These are phyloP conservation scores for Trichoderma citrinoviride DNA, from an alignment of 2,329 filamentous ascomycete species.

Conservation along the genomic window DNA sequence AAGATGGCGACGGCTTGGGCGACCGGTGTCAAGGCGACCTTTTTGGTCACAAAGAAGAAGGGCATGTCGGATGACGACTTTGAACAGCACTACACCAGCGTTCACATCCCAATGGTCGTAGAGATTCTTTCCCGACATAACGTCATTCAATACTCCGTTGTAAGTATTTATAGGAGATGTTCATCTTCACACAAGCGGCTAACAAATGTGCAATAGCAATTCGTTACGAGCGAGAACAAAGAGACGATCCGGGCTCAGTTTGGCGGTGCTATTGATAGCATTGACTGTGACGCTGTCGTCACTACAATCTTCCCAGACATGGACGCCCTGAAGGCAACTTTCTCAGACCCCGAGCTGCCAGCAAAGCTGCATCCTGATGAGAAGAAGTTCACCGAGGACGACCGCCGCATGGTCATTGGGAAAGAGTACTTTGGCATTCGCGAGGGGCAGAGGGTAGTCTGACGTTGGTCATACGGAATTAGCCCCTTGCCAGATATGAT, in stretches of 20 bases:
- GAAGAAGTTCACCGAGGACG: background rate
- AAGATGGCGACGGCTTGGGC: background rate
- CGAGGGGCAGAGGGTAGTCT: background rate
- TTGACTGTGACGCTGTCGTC: background rate
- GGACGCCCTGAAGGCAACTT: background rate
- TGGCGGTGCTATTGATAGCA: background rate
- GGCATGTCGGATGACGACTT: constrained; percentile 12
- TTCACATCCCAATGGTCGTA: background rate
- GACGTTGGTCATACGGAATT: background rate
- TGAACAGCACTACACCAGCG: background rate
- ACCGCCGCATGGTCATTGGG: background rate
- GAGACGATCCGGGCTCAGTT: background rate
- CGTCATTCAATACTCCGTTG: background rate
- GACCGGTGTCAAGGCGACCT: background rate
- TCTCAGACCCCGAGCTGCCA: background rate
- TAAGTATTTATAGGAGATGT: background rate
- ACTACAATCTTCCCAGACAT: background rate
- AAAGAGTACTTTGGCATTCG: background rate
- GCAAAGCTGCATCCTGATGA: background rate
- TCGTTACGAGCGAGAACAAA: background rate
- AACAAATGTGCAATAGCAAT: background rate
- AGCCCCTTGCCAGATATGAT: too few species aligned
- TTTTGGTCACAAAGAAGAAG: constrained; percentile 3
- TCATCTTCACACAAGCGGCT: background rate
- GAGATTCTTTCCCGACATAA: background rate